phyloP scores from a whole-genome alignment of 1,284 basidiomycete genomes.

The Naganishia albida region DNA sequence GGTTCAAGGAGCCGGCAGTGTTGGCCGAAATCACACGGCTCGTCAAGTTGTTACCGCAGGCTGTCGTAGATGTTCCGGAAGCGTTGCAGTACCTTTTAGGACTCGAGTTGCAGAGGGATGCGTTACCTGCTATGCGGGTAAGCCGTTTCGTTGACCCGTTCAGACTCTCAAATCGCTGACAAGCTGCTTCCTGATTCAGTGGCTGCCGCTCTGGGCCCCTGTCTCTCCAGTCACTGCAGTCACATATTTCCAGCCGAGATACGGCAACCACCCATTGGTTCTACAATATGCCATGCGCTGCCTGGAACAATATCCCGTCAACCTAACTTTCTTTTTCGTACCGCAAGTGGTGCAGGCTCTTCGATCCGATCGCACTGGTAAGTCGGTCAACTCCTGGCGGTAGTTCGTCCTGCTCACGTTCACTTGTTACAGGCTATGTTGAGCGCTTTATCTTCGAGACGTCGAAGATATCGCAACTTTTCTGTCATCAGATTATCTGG shows the following conservation, averaged over 20 bases:
- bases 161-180: background rate
- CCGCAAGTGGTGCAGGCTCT: slow-evolving; percentile 98
- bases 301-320: slow-evolving; percentile 90
- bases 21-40: slow-evolving; percentile 72
- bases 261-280: slow-evolving; percentile 78
- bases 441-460: slow-evolving; percentile 96
- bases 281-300: slow-evolving; percentile 97
- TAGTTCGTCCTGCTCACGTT: background rate
- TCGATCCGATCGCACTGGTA: slow-evolving; percentile 81
- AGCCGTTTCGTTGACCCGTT: slow-evolving; percentile 29
- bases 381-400: slow-evolving; percentile 37
- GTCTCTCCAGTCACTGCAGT: slow-evolving; percentile 84
- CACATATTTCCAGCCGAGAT: slow-evolving; percentile 81
- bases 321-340: slow-evolving; percentile 97
- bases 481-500: slow-evolving; percentile 99
- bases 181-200: slow-evolving; percentile 56
- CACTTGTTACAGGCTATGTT: slow-evolving; percentile 73
- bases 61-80: slow-evolving; percentile 73
- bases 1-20: slow-evolving; percentile 71
- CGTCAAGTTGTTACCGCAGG: slow-evolving; percentile 70
- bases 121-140: slow-evolving; percentile 73
- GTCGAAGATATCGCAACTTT: slow-evolving; percentile 93
- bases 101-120: slow-evolving; percentile 62
- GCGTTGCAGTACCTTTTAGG: slow-evolving; percentile 79
- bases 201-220: slow-evolving; percentile 83